Conservation (phyloP, 805 yeast genomes). For the Saccharomycopsis sp. region DNA sequence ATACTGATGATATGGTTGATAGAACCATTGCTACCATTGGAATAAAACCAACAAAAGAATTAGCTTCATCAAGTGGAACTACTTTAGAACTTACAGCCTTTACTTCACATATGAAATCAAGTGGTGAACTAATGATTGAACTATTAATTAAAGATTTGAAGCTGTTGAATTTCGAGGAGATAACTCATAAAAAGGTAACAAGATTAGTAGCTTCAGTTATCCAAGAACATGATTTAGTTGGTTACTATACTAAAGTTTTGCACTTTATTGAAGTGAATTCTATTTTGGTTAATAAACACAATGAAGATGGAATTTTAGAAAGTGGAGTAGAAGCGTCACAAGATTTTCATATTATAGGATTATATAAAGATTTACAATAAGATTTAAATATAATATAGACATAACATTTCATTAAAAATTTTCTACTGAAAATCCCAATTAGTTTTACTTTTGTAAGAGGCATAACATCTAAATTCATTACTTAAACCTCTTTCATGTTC, state of each 20-base stretch:
- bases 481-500: conserved; percentile 78
- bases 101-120: conserved; percentile 37
- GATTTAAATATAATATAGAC: not conserved
- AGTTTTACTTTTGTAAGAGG: conserved; percentile 52
- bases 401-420: not conserved
- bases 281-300: no score
- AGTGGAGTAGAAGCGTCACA: conserved; percentile 21
- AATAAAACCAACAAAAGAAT: conserved; percentile 22
- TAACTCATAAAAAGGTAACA: no score
- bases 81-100: conserved; percentile 40
- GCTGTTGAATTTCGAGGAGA: no score
- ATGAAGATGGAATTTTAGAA: conserved; percentile 21
- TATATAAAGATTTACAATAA: not conserved
- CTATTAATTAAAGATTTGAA: conserved; percentile 18
- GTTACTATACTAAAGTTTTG: conserved; percentile 32
- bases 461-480: conserved; percentile 82
- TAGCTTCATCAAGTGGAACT: conserved; percentile 14
- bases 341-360: conserved; percentile 14
- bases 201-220: conserved; percentile 35
- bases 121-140: conserved; percentile 24
- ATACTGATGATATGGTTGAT: conserved; percentile 19
- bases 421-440: conserved; percentile 46
- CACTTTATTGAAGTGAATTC: not conserved
- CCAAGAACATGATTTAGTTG: conserved; percentile 37
- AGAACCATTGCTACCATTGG: conserved; percentile 28